A percentile compares a stretch with the other conserved stretches of the same genome.
phyloP scores from a whole-genome alignment of 805 yeast species.

The Hanseniaspora guilliermondii region DNA sequence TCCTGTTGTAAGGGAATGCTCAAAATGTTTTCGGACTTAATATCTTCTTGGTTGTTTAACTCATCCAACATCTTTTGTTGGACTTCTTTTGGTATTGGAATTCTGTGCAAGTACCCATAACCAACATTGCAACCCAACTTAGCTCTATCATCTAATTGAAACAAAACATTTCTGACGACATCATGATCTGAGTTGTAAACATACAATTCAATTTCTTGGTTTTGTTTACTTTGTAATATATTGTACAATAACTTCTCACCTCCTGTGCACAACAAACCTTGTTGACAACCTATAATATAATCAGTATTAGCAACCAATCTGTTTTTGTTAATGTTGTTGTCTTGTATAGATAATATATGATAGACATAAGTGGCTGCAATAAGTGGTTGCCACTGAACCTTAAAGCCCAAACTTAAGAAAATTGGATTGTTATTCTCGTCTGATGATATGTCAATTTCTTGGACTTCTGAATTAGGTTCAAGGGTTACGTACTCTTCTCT shows the following conservation, averaged over 20 bases:
- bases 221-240: conserved; percentile 44
- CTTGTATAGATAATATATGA: conserved; percentile 66
- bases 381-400: conserved; percentile 67
- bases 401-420: conserved; percentile 47
- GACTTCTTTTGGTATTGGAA: conserved; percentile 42
- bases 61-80: neutral
- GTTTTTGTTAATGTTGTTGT: conserved; percentile 65
- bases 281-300: conserved; percentile 77
- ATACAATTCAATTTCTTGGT: conserved; percentile 40
- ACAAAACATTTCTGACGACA: conserved; percentile 72
- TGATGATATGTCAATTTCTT: conserved; percentile 18
- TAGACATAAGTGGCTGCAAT: conserved; percentile 71
- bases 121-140: conserved; percentile 90
- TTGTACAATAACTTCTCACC: conserved; percentile 71
- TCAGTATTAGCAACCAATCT: conserved; percentile 69
- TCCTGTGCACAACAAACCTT: conserved; percentile 73
- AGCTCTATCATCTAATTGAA: conserved; percentile 72
- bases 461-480: conserved; percentile 26
- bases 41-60: neutral
- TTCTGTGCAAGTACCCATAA: conserved; percentile 73
- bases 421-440: conserved; percentile 22
- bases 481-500: conserved; percentile 30
- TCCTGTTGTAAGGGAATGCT: conserved; percentile 2
- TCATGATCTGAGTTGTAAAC: conserved; percentile 86
- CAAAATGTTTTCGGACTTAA: conserved; percentile 1